Conservation (phyloP, 129 eudicot genomes). For the Pseudognaphalium luteoalbum region DNA sequence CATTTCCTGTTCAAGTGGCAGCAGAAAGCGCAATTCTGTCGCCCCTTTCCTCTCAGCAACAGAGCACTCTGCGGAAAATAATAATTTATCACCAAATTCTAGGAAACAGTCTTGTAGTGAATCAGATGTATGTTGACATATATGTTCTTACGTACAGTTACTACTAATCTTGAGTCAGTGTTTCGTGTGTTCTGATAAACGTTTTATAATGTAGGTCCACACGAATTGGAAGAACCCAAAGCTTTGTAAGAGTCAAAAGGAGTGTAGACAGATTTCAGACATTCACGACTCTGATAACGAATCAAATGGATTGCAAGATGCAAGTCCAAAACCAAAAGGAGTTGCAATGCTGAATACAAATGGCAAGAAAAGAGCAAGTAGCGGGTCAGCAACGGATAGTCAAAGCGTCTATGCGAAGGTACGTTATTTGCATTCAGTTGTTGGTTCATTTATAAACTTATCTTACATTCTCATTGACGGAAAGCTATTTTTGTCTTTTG, state of each 20-base stretch:
- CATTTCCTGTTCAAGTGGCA: slow-evolving; percentile 16
- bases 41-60: slow-evolving; percentile 6
- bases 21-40: slow-evolving; percentile 1
- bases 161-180: not conserved
- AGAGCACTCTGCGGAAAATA: not conserved
- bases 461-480: not conserved
- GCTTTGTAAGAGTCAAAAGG: slow-evolving; percentile 33
- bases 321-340: slow-evolving; percentile 15
- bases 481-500: slow-evolving; percentile 18
- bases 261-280: slow-evolving; percentile 16
- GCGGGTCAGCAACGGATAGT: slow-evolving; percentile 62
- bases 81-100: slow-evolving; percentile 23
- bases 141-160: not conserved
- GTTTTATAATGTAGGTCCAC: slow-evolving; percentile 34
- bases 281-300: slow-evolving; percentile 46
- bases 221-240: slow-evolving; percentile 48
- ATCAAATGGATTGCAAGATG: slow-evolving; percentile 28
- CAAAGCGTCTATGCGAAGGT: slow-evolving; percentile 87
- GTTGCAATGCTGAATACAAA: slow-evolving; percentile 23
- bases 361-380: slow-evolving; percentile 53
- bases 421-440: not conserved
- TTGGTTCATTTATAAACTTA: not conserved
- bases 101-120: slow-evolving; percentile 47
- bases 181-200: slow-evolving; percentile 4
- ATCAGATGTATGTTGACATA: slow-evolving; percentile 41